phyloP scores from a whole-genome alignment of 139 green algal genomes.

The Zygnema circumcarinatum region DNA sequence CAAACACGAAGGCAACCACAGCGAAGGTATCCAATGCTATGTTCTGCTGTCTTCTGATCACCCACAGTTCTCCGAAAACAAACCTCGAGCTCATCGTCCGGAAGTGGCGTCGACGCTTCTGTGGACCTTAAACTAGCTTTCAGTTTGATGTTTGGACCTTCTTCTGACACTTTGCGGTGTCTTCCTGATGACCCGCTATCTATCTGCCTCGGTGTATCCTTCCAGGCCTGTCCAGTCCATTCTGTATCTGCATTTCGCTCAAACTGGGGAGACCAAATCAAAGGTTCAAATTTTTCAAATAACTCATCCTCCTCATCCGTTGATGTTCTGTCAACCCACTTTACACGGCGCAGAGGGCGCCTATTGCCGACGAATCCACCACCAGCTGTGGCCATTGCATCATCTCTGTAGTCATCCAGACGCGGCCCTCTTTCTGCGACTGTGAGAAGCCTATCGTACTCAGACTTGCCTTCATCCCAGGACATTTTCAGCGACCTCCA shows the following conservation, averaged over 20 bases:
- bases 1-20: constrained; percentile 4
- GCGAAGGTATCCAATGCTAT: not conserved
- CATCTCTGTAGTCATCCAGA: not conserved
- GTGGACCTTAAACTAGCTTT: too few species aligned
- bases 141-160: not conserved
- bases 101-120: not conserved
- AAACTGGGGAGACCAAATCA: not conserved
- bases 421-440: not conserved
- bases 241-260: not conserved
- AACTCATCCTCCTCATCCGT: not conserved
- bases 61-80: constrained; percentile 6
- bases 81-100: not conserved
- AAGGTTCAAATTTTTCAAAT: not conserved
- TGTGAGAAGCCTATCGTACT: not conserved
- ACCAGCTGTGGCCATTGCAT: not conserved
- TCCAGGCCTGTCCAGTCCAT: not conserved
- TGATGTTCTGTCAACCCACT: not conserved
- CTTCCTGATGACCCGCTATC: not conserved
- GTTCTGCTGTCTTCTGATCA: constrained; percentile 9
- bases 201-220: not conserved
- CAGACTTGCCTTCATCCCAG: not conserved
- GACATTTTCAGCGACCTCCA: not conserved
- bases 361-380: not conserved
- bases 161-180: not conserved
- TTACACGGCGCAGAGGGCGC: not conserved